Conservation (phyloP, 257 asterid genomes). For the Forsythia suspensa region DNA sequence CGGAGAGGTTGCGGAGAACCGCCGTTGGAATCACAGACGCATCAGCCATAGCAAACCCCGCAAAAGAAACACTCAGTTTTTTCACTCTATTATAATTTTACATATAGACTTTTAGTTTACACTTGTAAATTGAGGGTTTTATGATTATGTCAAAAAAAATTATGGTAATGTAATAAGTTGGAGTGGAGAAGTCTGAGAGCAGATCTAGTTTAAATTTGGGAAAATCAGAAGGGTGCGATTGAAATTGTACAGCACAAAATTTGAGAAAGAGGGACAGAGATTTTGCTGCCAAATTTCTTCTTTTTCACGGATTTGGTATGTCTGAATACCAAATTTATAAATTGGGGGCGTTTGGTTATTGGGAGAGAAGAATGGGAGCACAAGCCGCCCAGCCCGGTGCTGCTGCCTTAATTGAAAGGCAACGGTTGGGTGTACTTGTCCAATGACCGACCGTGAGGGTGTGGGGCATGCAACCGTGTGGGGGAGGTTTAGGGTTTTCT, state of each 20-base stretch:
- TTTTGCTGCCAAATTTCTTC: not conserved
- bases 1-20: slow-evolving; percentile 90
- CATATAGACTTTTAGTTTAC: slow-evolving; percentile 18
- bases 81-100: slow-evolving; percentile 30
- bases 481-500: not conserved
- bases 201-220: slow-evolving; percentile 34
- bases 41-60: slow-evolving; percentile 78
- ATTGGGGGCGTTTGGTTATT: not conserved
- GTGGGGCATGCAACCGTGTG: not conserved
- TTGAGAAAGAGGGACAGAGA: not conserved
- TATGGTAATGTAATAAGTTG: not conserved
- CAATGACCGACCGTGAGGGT: not conserved
- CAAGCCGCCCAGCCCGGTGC: not conserved
- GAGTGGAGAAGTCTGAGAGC: slow-evolving; percentile 30
- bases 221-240: not conserved
- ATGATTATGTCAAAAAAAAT: not conserved
- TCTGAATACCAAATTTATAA: not conserved
- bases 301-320: not conserved
- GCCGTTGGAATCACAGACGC: slow-evolving; percentile 80
- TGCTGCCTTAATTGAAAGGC: not conserved
- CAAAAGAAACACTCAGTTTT: slow-evolving; percentile 25
- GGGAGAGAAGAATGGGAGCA: not conserved
- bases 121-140: not conserved
- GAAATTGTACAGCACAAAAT: slow-evolving; percentile 10
- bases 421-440: not conserved